phyloP scores from a whole-genome alignment of 2,329 filamentous ascomycete genomes.

The Ceratocystis colombiana region DNA sequence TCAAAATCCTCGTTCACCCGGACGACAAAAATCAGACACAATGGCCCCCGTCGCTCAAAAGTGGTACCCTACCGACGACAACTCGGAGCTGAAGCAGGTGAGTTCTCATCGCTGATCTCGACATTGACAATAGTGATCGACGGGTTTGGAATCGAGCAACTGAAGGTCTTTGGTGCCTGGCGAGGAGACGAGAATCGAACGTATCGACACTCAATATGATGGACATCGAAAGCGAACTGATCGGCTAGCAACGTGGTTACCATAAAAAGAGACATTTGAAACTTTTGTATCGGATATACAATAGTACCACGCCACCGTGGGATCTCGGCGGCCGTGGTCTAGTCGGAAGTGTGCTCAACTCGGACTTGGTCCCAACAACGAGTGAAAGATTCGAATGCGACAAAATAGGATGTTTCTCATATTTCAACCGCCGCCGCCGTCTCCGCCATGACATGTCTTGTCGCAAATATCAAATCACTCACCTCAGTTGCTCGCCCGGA shows the following conservation, averaged over 20 bases:
- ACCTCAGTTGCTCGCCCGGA: background rate
- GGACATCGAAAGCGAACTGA: conserved; percentile 3
- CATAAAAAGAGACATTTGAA: background rate
- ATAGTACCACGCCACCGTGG: background rate
- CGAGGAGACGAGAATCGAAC: conserved; percentile 2
- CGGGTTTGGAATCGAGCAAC: conserved; percentile 13
- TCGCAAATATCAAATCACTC: background rate
- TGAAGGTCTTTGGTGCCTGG: conserved; percentile 4
- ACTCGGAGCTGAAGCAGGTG: conserved; percentile 85
- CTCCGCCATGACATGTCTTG: background rate
- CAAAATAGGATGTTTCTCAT: background rate
- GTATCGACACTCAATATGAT: conserved; percentile 10
- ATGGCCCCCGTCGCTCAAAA: conserved; percentile 79
- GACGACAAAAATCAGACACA: conserved; percentile 35
- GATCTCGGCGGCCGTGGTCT: background rate
- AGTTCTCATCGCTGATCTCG: conserved; percentile 38
- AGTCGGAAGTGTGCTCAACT: background rate
- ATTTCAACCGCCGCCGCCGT: no score
- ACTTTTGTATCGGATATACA: background rate
- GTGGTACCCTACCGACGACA: conserved; percentile 97
- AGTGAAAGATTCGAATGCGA: background rate
- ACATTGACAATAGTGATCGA: conserved; percentile 28
- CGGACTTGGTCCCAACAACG: background rate
- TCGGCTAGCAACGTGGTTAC: background rate
- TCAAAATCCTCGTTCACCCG: conserved; percentile 25